Evolutionary conservation across 108 stramenopile species (phyloP), one percentile per base, ranked within the genome.

Genomic region (Mediolabrus comicus): DNA sequence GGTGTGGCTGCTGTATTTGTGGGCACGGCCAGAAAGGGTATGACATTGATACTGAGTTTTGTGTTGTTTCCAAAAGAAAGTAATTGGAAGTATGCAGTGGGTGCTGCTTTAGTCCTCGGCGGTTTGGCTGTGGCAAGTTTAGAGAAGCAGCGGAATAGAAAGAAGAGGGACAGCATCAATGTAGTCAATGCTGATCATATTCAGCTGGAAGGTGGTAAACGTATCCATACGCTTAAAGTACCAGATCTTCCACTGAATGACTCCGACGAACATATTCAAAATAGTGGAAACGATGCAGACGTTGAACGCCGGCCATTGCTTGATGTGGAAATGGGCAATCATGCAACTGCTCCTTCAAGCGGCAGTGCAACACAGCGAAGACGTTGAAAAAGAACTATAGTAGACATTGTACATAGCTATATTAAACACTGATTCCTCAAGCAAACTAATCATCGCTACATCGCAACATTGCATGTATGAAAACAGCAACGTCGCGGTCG

Each of bases 1-100:
- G 95, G 96, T 4, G 96, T 98, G 19, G 86, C 95, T 13, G 92
- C 96, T 16, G 96, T 97, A 0, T 76, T 96, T 27, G 75, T 98
- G 13, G 95, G 95, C 7, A 97, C 94, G 22, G 94, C 86, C 16
- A 79, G 98, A 41, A 98, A 98, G 71, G 95, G 94, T 2, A 96
- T 98, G 92, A 97, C 97, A 38, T 56, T 92, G 59, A 46, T 92
- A 25, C 63, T 92, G 35, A 83, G 82, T 43, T 98, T 97, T 69
- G 25, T 96, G 8, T 68, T 98, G 3, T 98, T 98, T 65, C 98
- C 96, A 10, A 98, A 98, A 75, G 86, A 72, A 56, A 88, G 90
- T 65, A 88, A 87, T 22, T 93, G 91, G 91, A 79, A 74, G 19
- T 97, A 97, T 74, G 92, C 95, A 13, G 56, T 83, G 28, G 97